phyloP scores from a whole-genome alignment of 208 protist species.

The Crithidia brevicula region DNA sequence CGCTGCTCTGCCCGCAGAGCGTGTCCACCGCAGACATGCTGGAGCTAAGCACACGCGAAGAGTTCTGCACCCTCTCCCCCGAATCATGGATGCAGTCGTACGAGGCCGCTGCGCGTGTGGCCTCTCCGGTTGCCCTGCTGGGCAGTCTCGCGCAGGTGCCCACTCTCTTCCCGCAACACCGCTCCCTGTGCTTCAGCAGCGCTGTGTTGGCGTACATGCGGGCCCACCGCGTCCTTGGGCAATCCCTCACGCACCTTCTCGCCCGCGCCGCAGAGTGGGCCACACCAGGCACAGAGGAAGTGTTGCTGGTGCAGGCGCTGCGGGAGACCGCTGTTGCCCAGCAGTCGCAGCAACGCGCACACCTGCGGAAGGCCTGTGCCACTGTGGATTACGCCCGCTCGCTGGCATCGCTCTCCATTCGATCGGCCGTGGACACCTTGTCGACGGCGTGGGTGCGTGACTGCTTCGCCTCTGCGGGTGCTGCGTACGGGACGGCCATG shows the following conservation, averaged over 20 bases:
- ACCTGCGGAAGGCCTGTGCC: slow-evolving; percentile 9
- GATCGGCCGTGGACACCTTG: slow-evolving; percentile 15
- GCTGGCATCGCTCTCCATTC: slow-evolving; percentile 16
- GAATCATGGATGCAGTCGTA: slow-evolving; percentile 26
- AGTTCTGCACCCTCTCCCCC: slow-evolving; percentile 11
- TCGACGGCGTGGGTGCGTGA: slow-evolving; percentile 25
- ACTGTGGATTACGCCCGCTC: slow-evolving; percentile 30
- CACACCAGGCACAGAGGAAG: slow-evolving; percentile 24
- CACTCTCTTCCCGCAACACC: slow-evolving; percentile 23
- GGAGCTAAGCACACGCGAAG: slow-evolving; percentile 19
- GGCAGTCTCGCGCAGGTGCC: slow-evolving; percentile 22
- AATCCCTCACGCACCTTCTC: slow-evolving; percentile 26
- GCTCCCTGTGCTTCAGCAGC: slow-evolving; percentile 21
- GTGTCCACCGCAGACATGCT: not conserved
- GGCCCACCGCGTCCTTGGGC: slow-evolving; percentile 16
- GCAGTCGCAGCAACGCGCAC: not conserved
- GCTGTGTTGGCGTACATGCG: slow-evolving; percentile 20
- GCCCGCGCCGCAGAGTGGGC: slow-evolving; percentile 23
- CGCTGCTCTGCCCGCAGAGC: slow-evolving; percentile 22
- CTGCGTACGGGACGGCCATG: slow-evolving; percentile 6
- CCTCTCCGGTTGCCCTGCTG: slow-evolving; percentile 24
- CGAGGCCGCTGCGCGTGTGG: slow-evolving; percentile 20
- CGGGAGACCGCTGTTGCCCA: slow-evolving; percentile 19
- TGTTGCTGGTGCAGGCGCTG: slow-evolving; percentile 25
- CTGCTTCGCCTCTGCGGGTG: slow-evolving; percentile 14